Percentiles rank a stretch among this genome's conserved stretches.
These are phyloP conservation scores for Candida takata DNA, from an alignment of 805 yeast species.

Conservation along the genomic window DNA sequence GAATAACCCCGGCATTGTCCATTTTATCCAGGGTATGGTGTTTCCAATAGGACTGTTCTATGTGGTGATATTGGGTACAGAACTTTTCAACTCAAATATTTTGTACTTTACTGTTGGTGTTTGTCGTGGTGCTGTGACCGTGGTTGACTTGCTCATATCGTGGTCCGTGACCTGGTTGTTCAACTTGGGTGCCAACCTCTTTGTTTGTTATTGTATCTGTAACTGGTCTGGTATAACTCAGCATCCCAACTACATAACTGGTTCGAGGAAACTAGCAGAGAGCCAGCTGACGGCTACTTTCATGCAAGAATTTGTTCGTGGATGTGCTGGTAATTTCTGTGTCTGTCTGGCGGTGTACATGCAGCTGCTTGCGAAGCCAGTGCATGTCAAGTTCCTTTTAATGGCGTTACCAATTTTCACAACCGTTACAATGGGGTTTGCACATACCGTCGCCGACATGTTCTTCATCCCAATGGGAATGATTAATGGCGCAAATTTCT, in stretches of 20 bases:
- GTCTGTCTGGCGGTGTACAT: conserved; percentile 71
- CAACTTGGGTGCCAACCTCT: conserved; percentile 57
- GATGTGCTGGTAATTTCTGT: conserved; percentile 69
- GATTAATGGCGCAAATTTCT: conserved; percentile 55
- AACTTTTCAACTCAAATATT: conserved; percentile 68
- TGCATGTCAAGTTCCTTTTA: conserved; percentile 64
- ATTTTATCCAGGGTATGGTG: conserved; percentile 50
- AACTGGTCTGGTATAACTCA: conserved; percentile 45
- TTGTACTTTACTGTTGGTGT: conserved; percentile 64
- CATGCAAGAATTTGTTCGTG: conserved; percentile 59
- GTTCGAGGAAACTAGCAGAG: conserved; percentile 41
- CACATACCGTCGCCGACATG: conserved; percentile 84
- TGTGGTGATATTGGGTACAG: conserved; percentile 70
- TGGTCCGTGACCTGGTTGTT: conserved; percentile 65
- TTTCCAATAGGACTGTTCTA: conserved; percentile 71
- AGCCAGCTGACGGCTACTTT: conserved; percentile 41
- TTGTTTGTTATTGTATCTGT: conserved; percentile 59
- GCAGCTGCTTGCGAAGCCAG: conserved; percentile 72
- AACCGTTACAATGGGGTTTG: conserved; percentile 71
- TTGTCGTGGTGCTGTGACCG: conserved; percentile 60
- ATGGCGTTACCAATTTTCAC: conserved; percentile 66
- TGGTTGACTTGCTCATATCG: conserved; percentile 54
- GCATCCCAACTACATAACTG: conserved; percentile 35
- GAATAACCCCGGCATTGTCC: conserved; percentile 45
- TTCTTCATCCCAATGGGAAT: conserved; percentile 57